A percentile compares a stretch with the other conserved stretches of the same genome.
Conservation (phyloP, 352 stramenopile species). For the Globisporangium okanoganense region DNA sequence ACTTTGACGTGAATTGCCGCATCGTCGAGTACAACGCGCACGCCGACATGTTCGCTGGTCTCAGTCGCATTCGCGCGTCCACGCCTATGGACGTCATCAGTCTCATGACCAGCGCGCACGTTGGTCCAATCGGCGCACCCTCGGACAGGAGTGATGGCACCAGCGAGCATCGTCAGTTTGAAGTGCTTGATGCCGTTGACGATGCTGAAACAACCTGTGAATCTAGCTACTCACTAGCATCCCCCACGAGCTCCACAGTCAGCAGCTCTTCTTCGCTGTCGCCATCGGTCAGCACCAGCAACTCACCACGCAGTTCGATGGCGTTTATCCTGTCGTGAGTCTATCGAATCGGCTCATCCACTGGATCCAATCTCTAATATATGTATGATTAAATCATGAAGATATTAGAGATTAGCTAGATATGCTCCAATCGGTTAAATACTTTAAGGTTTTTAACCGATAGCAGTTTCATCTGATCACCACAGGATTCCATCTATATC, state of each 20-base stretch:
- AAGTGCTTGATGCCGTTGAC: not conserved
- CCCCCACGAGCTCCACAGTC: not conserved
- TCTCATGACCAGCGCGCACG: too few species aligned
- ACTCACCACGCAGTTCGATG: not conserved
- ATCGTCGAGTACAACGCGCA: conserved; percentile 11
- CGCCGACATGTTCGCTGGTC: conserved; percentile 7
- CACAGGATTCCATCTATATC: not conserved
- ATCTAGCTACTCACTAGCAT: not conserved
- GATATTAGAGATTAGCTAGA: too few species aligned
- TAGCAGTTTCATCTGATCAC: too few species aligned
- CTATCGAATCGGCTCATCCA: too few species aligned
- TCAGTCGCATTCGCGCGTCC: not conserved
- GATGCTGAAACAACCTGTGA: not conserved
- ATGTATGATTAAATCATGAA: too few species aligned
- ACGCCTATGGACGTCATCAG: conserved; percentile 1
- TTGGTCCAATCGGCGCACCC: too few species aligned
- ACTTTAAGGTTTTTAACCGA: too few species aligned
- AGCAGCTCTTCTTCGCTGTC: not conserved
- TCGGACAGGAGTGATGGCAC: too few species aligned
- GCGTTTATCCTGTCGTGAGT: not conserved
- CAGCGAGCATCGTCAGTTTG: not conserved
- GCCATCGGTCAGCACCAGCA: not conserved
- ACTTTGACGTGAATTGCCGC: conserved; percentile 6
- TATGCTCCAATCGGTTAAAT: too few species aligned
- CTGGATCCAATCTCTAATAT: too few species aligned